These are phyloP conservation scores for Oryza nivara DNA, from an alignment of 176 grass and related monocot species.

Conservation along the genomic window DNA sequence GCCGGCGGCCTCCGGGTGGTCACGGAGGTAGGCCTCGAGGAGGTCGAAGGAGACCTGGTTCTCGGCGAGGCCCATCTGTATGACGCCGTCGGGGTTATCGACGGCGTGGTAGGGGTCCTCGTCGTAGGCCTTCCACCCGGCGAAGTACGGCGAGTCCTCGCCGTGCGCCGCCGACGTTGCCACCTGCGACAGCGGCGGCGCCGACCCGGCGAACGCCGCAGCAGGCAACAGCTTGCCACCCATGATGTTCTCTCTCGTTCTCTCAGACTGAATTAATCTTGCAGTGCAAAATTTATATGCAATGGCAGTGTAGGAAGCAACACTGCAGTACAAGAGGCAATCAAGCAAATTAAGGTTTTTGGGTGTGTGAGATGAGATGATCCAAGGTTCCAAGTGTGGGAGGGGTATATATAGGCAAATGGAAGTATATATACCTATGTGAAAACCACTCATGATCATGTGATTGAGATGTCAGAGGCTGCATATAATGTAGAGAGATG, in stretches of 20 bases:
- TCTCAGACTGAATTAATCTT: too few relatives aligned
- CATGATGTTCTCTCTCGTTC: constrained; percentile 36
- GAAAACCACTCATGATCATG: background rate
- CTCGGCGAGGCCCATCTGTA: constrained; percentile 94
- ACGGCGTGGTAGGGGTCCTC: constrained; percentile 71
- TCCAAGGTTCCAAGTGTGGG: constrained; percentile 7
- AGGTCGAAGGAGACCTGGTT: constrained; percentile 96
- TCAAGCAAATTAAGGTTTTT: background rate
- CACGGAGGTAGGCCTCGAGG: constrained; percentile 66
- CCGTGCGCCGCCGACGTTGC: constrained; percentile 66
- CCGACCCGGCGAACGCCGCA: background rate
- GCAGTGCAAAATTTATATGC: too few relatives aligned
- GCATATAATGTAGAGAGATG: too few relatives aligned
- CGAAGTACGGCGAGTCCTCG: constrained; percentile 93
- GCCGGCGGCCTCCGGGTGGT: constrained; percentile 60
- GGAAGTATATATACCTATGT: constrained; percentile 4
- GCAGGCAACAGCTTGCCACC: constrained; percentile 44
- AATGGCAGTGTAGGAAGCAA: too few relatives aligned
- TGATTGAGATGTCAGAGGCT: background rate
- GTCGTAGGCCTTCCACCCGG: constrained; percentile 87
- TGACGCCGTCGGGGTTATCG: constrained; percentile 68
- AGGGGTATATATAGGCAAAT: constrained; percentile 36
- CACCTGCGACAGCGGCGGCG: constrained; percentile 51
- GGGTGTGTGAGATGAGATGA: constrained; percentile 7
- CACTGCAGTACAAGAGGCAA: too few relatives aligned